Conservation (phyloP, 2,329 filamentous ascomycete species). For the Simplicillium aogashimaense region DNA sequence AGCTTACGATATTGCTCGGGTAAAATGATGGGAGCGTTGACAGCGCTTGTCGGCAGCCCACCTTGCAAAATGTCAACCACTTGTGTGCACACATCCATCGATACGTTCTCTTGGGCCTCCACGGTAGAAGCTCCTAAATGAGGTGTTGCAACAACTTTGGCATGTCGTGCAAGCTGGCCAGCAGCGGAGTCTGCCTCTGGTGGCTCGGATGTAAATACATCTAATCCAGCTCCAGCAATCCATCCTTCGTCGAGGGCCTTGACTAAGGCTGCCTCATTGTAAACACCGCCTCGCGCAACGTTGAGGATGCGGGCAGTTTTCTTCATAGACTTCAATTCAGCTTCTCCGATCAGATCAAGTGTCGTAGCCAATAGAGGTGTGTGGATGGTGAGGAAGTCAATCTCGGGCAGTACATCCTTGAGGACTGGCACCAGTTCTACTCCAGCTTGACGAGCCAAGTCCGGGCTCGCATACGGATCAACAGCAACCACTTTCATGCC, state of each 20-base stretch:
- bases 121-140: constrained; percentile 72
- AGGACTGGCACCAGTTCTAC: constrained; percentile 53
- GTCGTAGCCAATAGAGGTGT: constrained; percentile 73
- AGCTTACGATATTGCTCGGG: constrained; percentile 72
- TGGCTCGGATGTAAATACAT: constrained; percentile 72
- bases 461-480: constrained; percentile 67
- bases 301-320: constrained; percentile 65
- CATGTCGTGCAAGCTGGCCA: constrained; percentile 53
- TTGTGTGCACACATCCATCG: constrained; percentile 73
- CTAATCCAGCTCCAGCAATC: constrained; percentile 68
- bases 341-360: constrained; percentile 58
- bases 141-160: constrained; percentile 66
- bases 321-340: constrained; percentile 64
- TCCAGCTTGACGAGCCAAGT: constrained; percentile 58
- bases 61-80: constrained; percentile 64
- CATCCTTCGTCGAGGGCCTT: constrained; percentile 59
- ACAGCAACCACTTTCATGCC: constrained; percentile 68
- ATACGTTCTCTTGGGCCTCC: constrained; percentile 78
- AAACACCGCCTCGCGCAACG: constrained; percentile 69
- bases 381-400: constrained; percentile 74
- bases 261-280: constrained; percentile 66
- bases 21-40: constrained; percentile 73
- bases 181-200: constrained; percentile 45
- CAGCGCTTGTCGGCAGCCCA: constrained; percentile 63
- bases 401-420: constrained; percentile 48